A percentile compares a stretch with the other conserved stretches of the same genome.
Evolutionary conservation across 192 early-diverging fungal species (phyloP).

Genomic region (Entomortierella chlamydospora): DNA sequence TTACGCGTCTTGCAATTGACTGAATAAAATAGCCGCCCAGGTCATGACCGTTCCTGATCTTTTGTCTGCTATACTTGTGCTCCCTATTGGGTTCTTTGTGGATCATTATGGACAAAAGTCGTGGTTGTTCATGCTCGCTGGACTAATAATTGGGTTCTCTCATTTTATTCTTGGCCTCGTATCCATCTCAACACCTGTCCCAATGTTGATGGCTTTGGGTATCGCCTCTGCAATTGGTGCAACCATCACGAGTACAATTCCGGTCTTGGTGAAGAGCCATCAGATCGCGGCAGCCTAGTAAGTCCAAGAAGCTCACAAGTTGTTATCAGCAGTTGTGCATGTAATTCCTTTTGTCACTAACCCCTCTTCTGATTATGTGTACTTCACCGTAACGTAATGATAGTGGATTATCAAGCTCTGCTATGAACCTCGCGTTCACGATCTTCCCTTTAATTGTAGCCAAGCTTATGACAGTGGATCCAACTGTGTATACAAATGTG

Average conservation of each 20-base stretch:
- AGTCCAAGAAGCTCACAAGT: not conserved
- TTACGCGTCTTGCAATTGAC: too few species aligned
- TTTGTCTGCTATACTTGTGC: constrained; percentile 69
- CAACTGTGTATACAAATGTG: constrained; percentile 35
- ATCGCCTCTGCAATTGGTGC: constrained; percentile 71
- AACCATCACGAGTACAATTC: constrained; percentile 72
- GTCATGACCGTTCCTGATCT: constrained; percentile 69
- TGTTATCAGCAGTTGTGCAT: too few species aligned
- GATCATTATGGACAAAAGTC: constrained; percentile 67
- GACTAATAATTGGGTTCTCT: constrained; percentile 62
- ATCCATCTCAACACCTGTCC: constrained; percentile 59
- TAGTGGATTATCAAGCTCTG: constrained; percentile 43
- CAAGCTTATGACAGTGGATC: constrained; percentile 32
- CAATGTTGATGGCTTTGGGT: constrained; percentile 66
- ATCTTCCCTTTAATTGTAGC: constrained; percentile 52
- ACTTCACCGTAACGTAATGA: too few species aligned
- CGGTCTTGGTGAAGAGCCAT: constrained; percentile 65
- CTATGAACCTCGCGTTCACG: constrained; percentile 52
- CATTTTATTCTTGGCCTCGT: constrained; percentile 69
- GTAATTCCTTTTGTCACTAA: too few species aligned
- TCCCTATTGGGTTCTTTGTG: constrained; percentile 67
- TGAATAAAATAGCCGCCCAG: constrained; percentile 59
- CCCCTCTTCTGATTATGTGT: too few species aligned
- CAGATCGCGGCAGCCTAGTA: constrained; percentile 51
- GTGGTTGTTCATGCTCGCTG: constrained; percentile 64